Conservation (phyloP, 2,329 filamentous ascomycete species). For the Hymenoscyphus fraxineus region DNA sequence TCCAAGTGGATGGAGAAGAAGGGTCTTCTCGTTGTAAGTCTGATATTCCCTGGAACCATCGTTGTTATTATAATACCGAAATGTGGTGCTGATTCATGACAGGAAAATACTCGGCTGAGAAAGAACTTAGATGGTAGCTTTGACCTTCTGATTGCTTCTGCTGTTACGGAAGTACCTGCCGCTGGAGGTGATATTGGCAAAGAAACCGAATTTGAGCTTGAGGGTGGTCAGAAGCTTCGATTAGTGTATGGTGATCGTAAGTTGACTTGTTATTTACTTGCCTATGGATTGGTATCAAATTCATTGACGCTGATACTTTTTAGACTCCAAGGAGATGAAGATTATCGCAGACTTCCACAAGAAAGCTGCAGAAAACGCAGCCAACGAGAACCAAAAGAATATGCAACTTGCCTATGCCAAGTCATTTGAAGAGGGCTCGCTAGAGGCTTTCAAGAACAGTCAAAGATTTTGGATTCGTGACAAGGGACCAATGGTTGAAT, state of each 20-base stretch:
- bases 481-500: conserved; percentile 75
- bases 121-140: conserved; percentile 63
- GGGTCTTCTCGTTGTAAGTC: conserved; percentile 54
- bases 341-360: conserved; percentile 63
- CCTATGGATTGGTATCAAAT: background rate
- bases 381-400: conserved; percentile 69
- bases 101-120: conserved; percentile 71
- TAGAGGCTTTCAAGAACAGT: conserved; percentile 74
- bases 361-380: conserved; percentile 64
- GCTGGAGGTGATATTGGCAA: conserved; percentile 67
- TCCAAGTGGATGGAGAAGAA: conserved; percentile 71
- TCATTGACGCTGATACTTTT: background rate
- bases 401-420: conserved; percentile 73
- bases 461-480: conserved; percentile 81
- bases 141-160: conserved; percentile 73
- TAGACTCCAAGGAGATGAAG: conserved; percentile 63
- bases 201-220: conserved; percentile 56
- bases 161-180: conserved; percentile 53
- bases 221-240: conserved; percentile 58
- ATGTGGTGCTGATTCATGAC: conserved; percentile 13
- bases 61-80: background rate
- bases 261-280: background rate
- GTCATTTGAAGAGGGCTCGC: conserved; percentile 70
- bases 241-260: conserved; percentile 67
- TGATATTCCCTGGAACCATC: background rate